phyloP scores from a whole-genome alignment of 2,329 filamentous ascomycete species.

The Fusarium luffae region DNA sequence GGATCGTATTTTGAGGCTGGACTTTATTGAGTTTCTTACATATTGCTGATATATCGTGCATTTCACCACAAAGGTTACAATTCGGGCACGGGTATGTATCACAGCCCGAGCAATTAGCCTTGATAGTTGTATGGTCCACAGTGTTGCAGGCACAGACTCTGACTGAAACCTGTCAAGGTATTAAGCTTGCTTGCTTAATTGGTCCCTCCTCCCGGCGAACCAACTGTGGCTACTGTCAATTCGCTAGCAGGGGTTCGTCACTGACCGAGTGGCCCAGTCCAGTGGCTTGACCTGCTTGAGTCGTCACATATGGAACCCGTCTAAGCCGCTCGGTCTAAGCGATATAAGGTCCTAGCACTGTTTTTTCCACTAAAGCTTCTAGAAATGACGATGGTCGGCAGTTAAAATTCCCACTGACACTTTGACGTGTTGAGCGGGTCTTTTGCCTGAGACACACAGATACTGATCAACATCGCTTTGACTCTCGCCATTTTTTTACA shows the following conservation, averaged over 20 bases:
- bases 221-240: not conserved
- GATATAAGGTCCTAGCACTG: not conserved
- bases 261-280: not conserved
- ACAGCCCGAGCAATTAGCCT: not conserved
- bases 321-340: not conserved
- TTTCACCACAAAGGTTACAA: not conserved
- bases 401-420: not conserved
- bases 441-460: not conserved
- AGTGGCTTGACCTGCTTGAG: not conserved
- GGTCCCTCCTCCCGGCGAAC: not conserved
- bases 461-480: conserved; percentile 2
- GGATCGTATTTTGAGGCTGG: not conserved
- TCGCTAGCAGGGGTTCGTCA: not conserved
- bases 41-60: not conserved
- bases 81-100: not conserved
- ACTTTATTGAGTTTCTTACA: not conserved
- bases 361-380: not conserved
- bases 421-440: not conserved
- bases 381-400: not conserved
- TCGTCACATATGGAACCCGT: not conserved
- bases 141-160: not conserved
- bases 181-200: not conserved
- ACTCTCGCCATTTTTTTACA: not conserved
- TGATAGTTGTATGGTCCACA: not conserved
- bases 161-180: not conserved